These are phyloP conservation scores for Castanea sativa DNA, from an alignment of 306 rosid genomes.

Conservation along the genomic window DNA sequence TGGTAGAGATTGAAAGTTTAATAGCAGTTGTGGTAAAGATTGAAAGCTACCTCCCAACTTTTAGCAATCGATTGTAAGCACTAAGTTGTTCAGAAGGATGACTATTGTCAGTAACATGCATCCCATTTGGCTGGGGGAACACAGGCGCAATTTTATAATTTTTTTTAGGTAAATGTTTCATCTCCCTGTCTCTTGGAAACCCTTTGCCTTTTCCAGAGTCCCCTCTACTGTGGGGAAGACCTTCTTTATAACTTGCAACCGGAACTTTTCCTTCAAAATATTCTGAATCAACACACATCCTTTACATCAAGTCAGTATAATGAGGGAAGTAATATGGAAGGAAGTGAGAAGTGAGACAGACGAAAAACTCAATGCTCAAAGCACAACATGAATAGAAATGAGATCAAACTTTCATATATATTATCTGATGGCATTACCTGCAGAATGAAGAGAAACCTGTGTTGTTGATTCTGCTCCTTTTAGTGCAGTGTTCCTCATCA, in stretches of 20 bases:
- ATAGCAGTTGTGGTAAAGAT: slow-evolving; percentile 1
- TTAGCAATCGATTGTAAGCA: slow-evolving; percentile 62
- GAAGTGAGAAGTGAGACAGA: not conserved
- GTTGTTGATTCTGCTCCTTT: slow-evolving; percentile 32
- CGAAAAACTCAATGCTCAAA: slow-evolving; percentile 3
- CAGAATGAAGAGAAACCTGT: slow-evolving; percentile 32
- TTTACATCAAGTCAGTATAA: slow-evolving; percentile 18
- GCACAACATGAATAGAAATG: slow-evolving; percentile 12
- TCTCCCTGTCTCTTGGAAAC: slow-evolving; percentile 40
- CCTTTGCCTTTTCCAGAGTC: slow-evolving; percentile 40
- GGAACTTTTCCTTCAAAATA: slow-evolving; percentile 36
- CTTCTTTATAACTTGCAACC: slow-evolving; percentile 36
- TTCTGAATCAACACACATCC: slow-evolving; percentile 54
- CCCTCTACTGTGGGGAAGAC: slow-evolving; percentile 31
- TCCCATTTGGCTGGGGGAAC: slow-evolving; percentile 36
- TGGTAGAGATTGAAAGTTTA: not conserved
- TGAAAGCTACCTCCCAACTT: slow-evolving; percentile 60
- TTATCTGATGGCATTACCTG: slow-evolving; percentile 49
- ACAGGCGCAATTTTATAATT: slow-evolving; percentile 30
- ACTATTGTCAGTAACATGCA: slow-evolving; percentile 36
- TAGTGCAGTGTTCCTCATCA: slow-evolving; percentile 26
- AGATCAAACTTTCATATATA: slow-evolving; percentile 11
- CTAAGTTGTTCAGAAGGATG: slow-evolving; percentile 46
- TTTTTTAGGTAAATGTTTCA: slow-evolving; percentile 29
- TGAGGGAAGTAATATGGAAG: slow-evolving; percentile 12